Evolutionary conservation across 192 early-diverging fungal species (phyloP).

Genomic region (Coemansia sp.): DNA sequence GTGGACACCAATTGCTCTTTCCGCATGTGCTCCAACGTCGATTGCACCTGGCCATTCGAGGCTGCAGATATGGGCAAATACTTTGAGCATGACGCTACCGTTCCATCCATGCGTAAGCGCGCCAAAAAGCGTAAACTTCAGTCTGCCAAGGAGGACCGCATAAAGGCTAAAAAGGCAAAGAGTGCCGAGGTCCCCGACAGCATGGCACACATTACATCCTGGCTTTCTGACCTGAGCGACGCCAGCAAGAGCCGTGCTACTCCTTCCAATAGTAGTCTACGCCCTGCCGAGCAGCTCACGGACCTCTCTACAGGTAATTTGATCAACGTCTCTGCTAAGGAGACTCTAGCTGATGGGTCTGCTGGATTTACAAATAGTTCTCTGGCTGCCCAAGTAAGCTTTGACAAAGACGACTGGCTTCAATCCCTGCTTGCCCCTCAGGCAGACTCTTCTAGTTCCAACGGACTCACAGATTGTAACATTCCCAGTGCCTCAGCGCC

Average conservation of each 20-base stretch:
- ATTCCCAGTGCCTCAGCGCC: too few species aligned
- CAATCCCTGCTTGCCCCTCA: conserved; percentile 1
- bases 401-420: conserved; percentile 1
- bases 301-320: too few species aligned
- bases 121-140: conserved; percentile 36
- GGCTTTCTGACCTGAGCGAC: conserved; percentile 9
- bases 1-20: conserved; percentile 49
- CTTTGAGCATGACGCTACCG: conserved; percentile 37
- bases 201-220: not conserved
- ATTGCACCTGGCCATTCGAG: conserved; percentile 45
- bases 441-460: too few species aligned
- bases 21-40: conserved; percentile 35
- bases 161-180: conserved; percentile 4
- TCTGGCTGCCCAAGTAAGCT: not conserved
- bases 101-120: conserved; percentile 37
- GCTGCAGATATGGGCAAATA: conserved; percentile 17
- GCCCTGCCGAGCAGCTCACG: too few species aligned
- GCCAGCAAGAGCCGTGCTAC: conserved; percentile 5
- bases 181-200: not conserved
- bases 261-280: conserved; percentile 2
- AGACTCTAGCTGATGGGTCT: too few species aligned
- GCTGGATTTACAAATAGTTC: not conserved
- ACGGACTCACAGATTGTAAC: too few species aligned
- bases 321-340: too few species aligned
- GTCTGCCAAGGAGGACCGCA: conserved; percentile 13